phyloP scores from a whole-genome alignment of 345 rosid species.

The Erucastrum elatum region DNA sequence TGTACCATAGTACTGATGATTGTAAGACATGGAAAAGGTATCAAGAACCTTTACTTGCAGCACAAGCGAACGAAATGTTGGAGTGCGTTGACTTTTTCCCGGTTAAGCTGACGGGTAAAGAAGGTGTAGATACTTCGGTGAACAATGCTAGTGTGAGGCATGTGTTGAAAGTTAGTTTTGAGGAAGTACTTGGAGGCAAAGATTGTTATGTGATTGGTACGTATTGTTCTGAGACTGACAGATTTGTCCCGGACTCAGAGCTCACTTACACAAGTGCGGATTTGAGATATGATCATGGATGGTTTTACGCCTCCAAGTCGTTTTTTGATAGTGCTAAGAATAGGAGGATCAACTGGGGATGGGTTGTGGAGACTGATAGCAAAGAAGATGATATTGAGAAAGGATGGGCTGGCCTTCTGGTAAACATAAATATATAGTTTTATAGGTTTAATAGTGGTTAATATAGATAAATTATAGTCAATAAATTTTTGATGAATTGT shows the following conservation, averaged over 20 bases:
- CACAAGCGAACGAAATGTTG: slow-evolving; percentile 54
- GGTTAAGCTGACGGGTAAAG: slow-evolving; percentile 34
- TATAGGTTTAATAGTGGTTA: background rate
- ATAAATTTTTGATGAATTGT: background rate
- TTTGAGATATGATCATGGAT: slow-evolving; percentile 65
- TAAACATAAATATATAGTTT: background rate
- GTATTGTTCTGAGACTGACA: slow-evolving; percentile 48
- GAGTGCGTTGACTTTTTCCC: slow-evolving; percentile 74
- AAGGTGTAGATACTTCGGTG: slow-evolving; percentile 54
- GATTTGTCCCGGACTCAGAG: slow-evolving; percentile 44
- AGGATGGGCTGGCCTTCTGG: slow-evolving; percentile 80
- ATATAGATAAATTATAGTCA: background rate
- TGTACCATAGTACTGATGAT: slow-evolving; percentile 55
- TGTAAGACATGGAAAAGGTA: slow-evolving; percentile 46
- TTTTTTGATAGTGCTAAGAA: slow-evolving; percentile 59
- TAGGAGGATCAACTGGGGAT: slow-evolving; percentile 61
- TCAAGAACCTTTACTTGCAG: slow-evolving; percentile 45
- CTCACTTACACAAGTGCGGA: slow-evolving; percentile 44
- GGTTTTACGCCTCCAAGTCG: slow-evolving; percentile 66
- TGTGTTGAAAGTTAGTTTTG: slow-evolving; percentile 57
- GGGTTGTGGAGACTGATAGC: slow-evolving; percentile 66
- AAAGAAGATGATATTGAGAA: slow-evolving; percentile 48
- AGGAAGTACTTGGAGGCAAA: slow-evolving; percentile 16
- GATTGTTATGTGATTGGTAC: slow-evolving; percentile 61
- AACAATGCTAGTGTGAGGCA: slow-evolving; percentile 44